Base-by-base conservation (phyloP, 495 filamentous ascomycete genomes). In the Tuber umbilicatum region DNA sequence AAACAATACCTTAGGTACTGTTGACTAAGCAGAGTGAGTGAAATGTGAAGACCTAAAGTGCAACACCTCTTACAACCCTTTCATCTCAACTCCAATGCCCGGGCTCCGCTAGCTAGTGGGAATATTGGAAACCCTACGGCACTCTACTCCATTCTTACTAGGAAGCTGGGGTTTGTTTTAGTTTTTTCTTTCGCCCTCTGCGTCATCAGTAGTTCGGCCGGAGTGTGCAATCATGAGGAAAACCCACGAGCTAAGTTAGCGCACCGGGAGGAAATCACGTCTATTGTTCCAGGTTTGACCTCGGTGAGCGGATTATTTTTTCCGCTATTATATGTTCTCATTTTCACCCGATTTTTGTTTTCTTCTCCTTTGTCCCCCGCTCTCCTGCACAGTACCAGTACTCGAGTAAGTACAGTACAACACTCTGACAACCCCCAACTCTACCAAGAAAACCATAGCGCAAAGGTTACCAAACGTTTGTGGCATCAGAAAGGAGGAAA, bases 361-460 rank as follows among this genome's bases (percentile, higher is more conserved):
- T 6, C 1, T 17, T 35, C 9, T 31, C 35, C 5, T 35, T 16
- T 4, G n/a, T 17, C 12, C 12, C n/a, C 5, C 12, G 10, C 55
- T 14, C 14, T 31, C 55, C 12, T 64, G 12, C 16, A 64, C 47
- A 21, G 45, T 47, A 9, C 21, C 5, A 2, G 5, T 21, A 21
- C 43, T 21, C 17, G 17, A 1, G 42, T 45, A 17, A 45, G 42
- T 19, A 39, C 38, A 7, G 10, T 40, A 40, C 5, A 64, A 23
- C 50, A 64, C 19, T 35, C 55, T 19, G 10, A 64, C 45, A n/a
- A n/a, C n/a, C n/a, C n/a, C n/a, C n/a, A n/a, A 37, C 35, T 73
- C 60, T 70, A 74, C 71, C 64, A 21, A 68, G 39, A 38, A 37
- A 35, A 68, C 17, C 39, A 27, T 39, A 72, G 43, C 35, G 47